phyloP scores from a whole-genome alignment of 2,329 filamentous ascomycete genomes.

The Xylaria sp. region DNA sequence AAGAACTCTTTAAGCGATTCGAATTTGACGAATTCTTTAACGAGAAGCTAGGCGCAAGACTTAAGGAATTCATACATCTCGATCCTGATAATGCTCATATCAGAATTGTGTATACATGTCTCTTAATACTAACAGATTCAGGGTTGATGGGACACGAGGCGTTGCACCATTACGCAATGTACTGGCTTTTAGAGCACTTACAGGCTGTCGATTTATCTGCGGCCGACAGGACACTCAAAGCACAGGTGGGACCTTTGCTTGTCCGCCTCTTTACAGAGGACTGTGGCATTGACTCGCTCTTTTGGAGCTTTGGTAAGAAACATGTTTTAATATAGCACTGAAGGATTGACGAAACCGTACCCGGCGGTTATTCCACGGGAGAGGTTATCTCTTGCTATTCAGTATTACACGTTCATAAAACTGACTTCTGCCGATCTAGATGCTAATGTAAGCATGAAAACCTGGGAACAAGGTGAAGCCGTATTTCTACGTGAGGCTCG shows the following conservation, averaged over 20 bases:
- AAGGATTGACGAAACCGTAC: not conserved
- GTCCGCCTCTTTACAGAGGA: constrained; percentile 47
- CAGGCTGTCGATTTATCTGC: constrained; percentile 46
- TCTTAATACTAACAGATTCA: constrained; percentile 46
- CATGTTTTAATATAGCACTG: not conserved
- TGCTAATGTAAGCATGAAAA: constrained; percentile 43
- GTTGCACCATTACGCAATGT: constrained; percentile 46
- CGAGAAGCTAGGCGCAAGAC: constrained; percentile 45
- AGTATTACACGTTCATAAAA: not conserved
- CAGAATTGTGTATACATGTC: constrained; percentile 46
- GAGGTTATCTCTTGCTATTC: not conserved
- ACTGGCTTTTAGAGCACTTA: constrained; percentile 47
- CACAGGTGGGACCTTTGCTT: constrained; percentile 46
- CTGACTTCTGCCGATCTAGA: constrained; percentile 29
- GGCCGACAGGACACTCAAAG: constrained; percentile 47
- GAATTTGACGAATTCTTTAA: constrained; percentile 52
- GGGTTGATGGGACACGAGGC: constrained; percentile 37
- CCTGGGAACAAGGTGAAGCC: constrained; percentile 46
- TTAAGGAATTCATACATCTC: constrained; percentile 49
- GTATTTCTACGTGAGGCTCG: constrained; percentile 39
- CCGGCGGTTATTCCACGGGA: not conserved
- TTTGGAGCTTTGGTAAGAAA: constrained; percentile 45
- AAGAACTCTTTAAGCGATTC: constrained; percentile 49
- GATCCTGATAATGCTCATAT: constrained; percentile 51
- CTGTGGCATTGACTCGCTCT: constrained; percentile 48